Percentiles rank a stretch among this genome's conserved stretches.
These are phyloP conservation scores for Tubosaeta sp. DNA, from an alignment of 768 basidiomycete genomes.

Conservation along the genomic window DNA sequence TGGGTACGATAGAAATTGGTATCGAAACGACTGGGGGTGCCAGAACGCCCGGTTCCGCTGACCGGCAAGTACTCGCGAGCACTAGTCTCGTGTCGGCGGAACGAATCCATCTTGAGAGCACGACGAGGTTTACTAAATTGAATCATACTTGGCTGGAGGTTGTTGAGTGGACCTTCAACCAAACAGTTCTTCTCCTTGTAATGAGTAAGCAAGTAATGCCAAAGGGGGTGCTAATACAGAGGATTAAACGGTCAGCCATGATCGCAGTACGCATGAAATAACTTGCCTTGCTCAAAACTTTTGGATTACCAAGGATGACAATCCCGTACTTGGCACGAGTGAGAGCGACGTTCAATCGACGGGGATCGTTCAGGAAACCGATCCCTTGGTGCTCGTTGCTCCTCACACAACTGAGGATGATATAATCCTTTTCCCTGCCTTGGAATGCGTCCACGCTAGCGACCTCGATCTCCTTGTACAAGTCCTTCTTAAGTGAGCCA, in stretches of 20 bases:
- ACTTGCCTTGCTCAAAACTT: slow-evolving; percentile 94
- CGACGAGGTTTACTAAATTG: slow-evolving; percentile 98
- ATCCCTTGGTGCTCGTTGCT: slow-evolving; percentile 99
- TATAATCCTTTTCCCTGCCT: slow-evolving; percentile 99
- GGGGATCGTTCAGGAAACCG: slow-evolving; percentile 97
- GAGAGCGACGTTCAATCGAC: slow-evolving; percentile 93
- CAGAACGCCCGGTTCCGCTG: slow-evolving; percentile 54
- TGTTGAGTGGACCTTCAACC: slow-evolving; percentile 95
- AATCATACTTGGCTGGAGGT: slow-evolving; percentile 97
- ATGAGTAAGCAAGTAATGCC: slow-evolving; percentile 97
- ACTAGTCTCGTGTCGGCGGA: slow-evolving; percentile 88
- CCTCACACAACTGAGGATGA: slow-evolving; percentile 94
- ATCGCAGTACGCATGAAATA: neutral
- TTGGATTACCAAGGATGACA: slow-evolving; percentile 99
- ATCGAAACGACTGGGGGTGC: slow-evolving; percentile 93
- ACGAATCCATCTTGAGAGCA: slow-evolving; percentile 89
- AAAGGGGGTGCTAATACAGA: slow-evolving; percentile 79
- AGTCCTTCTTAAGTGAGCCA: slow-evolving; percentile 97
- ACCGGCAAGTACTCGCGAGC: slow-evolving; percentile 70
- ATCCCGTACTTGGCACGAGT: slow-evolving; percentile 98
- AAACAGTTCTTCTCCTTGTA: slow-evolving; percentile 95
- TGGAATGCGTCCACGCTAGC: slow-evolving; percentile 99
- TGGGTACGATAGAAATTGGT: slow-evolving; percentile 94
- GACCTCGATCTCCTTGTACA: slow-evolving; percentile 99
- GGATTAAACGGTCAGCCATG: slow-evolving; percentile 9